Evolutionary conservation across 2,329 filamentous ascomycete genomes (phyloP), one percentile per base, ranked within the genome.

Genomic region (Pyricularia pennisetigena): DNA sequence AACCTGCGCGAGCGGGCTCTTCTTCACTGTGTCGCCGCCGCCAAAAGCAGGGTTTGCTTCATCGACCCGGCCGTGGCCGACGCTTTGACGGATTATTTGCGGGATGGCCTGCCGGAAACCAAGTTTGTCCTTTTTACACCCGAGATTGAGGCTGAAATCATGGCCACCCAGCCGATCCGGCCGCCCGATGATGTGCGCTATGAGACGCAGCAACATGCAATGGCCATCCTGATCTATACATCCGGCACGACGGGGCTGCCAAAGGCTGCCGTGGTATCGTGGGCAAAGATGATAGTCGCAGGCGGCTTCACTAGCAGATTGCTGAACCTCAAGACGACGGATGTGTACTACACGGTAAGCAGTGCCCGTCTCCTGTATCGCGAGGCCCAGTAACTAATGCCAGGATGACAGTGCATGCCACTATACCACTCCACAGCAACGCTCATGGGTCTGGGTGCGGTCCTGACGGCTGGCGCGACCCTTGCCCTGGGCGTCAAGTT

Each of bases 231-330:
- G 71, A 94, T 97, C 72, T 96, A 91, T 76, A 96, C 93, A 0
- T 93, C 90, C 32, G 93, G 93, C 23, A 96, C 93, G 0, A 96
- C 93, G 0, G 93, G 93, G 0, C 79, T 96, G 71, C 92, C 93
- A 10, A 96, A 96, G 75, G 86, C 90, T 0, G 91, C 90, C 12
- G 87, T 93, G 65, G 85, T 93, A 1, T 87, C 87, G n/a, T 93
- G 65, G 89, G 81, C 79, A 26, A 93, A 93, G 75, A 78, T 85
- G 68, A 83, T 83, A 67, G 75, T 83, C 1, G 86, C 83, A 1
- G 81, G 81, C 26, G 77, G 76, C 12, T 86, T 90, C 69, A 80
- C 85, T 1, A 76, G 79, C 0, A 75, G 79, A 3, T 89, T 88
- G 78, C 79, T 92, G 35, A 79, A 80, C 5, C 80, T 91, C n/a